Conservation (phyloP, 164 flowering plant genomes). For the Chimonanthus salicifolius region DNA sequence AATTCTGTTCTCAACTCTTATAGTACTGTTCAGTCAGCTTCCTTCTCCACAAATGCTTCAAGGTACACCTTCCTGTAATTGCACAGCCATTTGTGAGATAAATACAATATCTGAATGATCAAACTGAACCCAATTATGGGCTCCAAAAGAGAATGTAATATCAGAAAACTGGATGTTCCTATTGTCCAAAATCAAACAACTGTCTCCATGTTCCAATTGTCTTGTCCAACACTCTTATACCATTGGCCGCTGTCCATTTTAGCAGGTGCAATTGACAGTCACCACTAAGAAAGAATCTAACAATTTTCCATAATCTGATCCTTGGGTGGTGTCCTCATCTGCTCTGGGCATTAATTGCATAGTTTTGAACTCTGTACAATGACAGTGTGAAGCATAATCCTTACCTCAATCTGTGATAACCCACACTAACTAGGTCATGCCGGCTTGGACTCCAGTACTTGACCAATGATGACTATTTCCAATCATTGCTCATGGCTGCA, state of each 20-base stretch:
- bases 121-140: neutral
- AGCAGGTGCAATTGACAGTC: neutral
- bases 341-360: neutral
- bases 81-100: neutral
- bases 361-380: too few species aligned
- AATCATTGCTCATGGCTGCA: neutral
- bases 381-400: too few species aligned
- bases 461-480: too few species aligned
- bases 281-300: too few species aligned
- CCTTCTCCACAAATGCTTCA: conserved; percentile 39
- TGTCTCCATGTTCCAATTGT: neutral
- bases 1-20: neutral
- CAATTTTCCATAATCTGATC: neutral
- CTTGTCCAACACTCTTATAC: neutral
- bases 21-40: conserved; percentile 5
- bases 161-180: too few species aligned
- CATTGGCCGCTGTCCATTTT: neutral
- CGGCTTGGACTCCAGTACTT: too few species aligned
- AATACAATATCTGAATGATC: neutral
- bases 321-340: neutral
- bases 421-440: too few species aligned
- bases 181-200: neutral
- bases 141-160: neutral
- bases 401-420: too few species aligned
- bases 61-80: conserved; percentile 55